Base-by-base conservation (phyloP, 2,329 filamentous ascomycete species). In the Exophiala xenobiotica region DNA sequence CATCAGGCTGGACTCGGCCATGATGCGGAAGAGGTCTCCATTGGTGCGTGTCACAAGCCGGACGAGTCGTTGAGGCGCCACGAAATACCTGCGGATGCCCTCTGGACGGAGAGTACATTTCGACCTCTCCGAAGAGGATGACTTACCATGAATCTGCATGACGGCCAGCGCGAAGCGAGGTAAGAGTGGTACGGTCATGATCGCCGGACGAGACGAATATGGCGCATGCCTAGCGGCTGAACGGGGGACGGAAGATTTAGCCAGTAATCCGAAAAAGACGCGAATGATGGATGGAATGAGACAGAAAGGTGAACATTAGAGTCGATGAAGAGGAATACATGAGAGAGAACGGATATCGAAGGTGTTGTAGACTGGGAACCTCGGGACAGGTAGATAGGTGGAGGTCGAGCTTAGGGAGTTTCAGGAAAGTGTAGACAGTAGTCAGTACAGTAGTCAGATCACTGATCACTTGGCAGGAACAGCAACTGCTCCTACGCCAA, bases 141-240 rank as follows among this genome's bases (percentile, higher is more conserved):
- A 14, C n/a, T 6, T 35, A 35, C 3, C 31, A 3, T 14, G 31
- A 5, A 40, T 3, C 22, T 45, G 46, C 24, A 20, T 22, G 6
- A 14, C 19, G 45, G 29, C 33, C 19, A 11, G 27, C 6, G 16
- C 19, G 22, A 39, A 40, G 20, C 23, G 45, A 44, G 14, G 39
- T 5, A n/a, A 7, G 6, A 35, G 5, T 44, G 11, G 14, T 31
- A 31, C 8, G 14, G 31, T 24, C 6, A 33, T 4, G 33, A 49
- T 45, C 20, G 35, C 24, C 33, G 18, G 29, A 48, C 27, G 14
- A n/a, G 9, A 23, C 29, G 38, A 46, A 29, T 26, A 37, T 46
- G 43, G 43, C 8, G 20, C 46, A 41, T 11, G 4, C 51, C 33
- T 40, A 45, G 39, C 24, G 51, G 41, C 31, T 40, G 46, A 37